Evolutionary conservation across 1,284 basidiomycete species (phyloP).

Genomic region (Vanrija sp.): DNA sequence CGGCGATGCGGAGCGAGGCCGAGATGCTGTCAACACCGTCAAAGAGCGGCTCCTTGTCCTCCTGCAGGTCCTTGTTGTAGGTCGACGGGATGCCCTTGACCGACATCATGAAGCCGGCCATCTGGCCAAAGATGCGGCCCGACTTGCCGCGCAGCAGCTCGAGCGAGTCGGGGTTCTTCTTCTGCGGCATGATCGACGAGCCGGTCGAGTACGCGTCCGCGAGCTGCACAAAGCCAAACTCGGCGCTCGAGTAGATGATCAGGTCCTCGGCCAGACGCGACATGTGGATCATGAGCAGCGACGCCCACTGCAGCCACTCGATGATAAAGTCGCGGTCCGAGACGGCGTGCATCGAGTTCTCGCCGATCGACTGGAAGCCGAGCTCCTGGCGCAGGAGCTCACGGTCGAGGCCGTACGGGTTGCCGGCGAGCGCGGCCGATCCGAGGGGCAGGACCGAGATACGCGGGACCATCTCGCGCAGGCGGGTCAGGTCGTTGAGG

Average conservation of each 20-base stretch:
- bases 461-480: conserved; percentile 74
- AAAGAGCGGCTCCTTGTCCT: conserved; percentile 97
- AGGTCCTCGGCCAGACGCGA: conserved; percentile 94
- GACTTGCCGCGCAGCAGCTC: conserved; percentile 93
- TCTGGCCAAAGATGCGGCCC: conserved; percentile 90
- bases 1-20: conserved; percentile 87
- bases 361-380: conserved; percentile 75
- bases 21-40: conserved; percentile 87
- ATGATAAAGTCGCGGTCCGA: conserved; percentile 95
- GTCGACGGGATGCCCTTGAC: conserved; percentile 96
- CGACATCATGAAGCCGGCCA: conserved; percentile 98
- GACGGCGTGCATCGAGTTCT: conserved; percentile 93
- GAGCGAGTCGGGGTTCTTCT: conserved; percentile 97
- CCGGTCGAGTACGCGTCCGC: conserved; percentile 99
- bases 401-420: conserved; percentile 87
- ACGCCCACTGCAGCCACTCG: conserved; percentile 96
- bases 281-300: conserved; percentile 86
- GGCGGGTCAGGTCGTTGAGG: conserved; percentile 77
- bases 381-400: conserved; percentile 82
- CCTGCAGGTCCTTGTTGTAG: conserved; percentile 98
- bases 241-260: conserved; percentile 92
- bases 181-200: conserved; percentile 99
- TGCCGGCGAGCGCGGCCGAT: conserved; percentile 90
- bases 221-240: conserved; percentile 90
- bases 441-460: conserved; percentile 91